Percentiles rank a stretch among this genome's conserved stretches.
Conservation (phyloP, 2,329 filamentous ascomycete species). For the Elsinoe ampelina region DNA sequence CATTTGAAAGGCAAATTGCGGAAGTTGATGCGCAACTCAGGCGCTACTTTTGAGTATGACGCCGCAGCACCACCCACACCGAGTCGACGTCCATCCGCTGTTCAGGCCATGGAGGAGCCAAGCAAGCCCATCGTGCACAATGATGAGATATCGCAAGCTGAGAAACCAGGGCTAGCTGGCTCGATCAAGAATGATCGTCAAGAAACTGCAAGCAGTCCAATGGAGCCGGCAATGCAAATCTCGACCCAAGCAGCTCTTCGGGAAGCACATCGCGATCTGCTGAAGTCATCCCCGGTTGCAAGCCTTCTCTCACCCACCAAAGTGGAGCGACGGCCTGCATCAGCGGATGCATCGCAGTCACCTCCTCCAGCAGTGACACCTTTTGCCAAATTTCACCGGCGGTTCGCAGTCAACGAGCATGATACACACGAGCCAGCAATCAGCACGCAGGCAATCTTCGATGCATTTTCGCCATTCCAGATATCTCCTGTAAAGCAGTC, state of each 20-base stretch:
- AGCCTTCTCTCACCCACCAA: constrained; percentile 9
- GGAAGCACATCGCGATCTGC: constrained; percentile 16
- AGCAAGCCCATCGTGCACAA: too few relatives aligned
- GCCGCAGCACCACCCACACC: background rate
- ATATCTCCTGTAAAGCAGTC: background rate
- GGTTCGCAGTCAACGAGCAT: constrained; percentile 19
- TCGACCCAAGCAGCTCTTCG: constrained; percentile 20
- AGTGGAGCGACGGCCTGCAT: constrained; percentile 29
- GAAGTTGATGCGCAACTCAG: constrained; percentile 21
- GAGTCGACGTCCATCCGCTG: background rate
- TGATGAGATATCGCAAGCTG: constrained; percentile 13
- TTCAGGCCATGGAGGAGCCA: constrained; percentile 14
- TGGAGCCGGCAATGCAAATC: constrained; percentile 19
- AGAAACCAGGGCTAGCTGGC: background rate
- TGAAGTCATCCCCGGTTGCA: constrained; percentile 14
- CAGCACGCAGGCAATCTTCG: constrained; percentile 38
- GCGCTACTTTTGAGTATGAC: constrained; percentile 16
- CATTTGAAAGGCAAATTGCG: background rate
- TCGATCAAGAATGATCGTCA: background rate
- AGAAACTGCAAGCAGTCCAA: background rate
- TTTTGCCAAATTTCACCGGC: constrained; percentile 16
- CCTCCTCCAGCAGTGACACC: constrained; percentile 22
- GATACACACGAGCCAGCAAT: constrained; percentile 21
- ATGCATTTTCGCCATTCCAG: constrained; percentile 22
- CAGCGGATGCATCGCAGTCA: constrained; percentile 27